phyloP scores from a whole-genome alignment of 2,329 filamentous ascomycete genomes.

The Conoideocrella luteorostrata region DNA sequence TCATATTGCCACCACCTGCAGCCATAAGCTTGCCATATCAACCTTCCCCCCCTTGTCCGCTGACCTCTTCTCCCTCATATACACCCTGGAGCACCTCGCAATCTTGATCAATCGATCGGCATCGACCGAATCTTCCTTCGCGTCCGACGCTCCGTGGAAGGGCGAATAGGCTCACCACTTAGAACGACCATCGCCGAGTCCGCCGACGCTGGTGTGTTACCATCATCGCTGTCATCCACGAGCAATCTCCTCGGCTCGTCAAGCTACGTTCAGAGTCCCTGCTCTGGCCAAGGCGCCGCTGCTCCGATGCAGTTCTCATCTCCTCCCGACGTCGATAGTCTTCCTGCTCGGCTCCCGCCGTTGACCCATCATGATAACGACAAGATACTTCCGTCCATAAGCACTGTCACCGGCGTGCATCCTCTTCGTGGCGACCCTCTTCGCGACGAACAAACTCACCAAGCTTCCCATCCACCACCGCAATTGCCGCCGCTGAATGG shows the following conservation, averaged over 20 bases:
- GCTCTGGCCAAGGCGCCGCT: constrained; percentile 1
- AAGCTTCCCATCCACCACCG: constrained; percentile 21
- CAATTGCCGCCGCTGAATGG: constrained; percentile 45
- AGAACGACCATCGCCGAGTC: too few relatives aligned
- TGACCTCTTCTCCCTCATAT: too few relatives aligned
- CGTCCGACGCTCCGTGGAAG: too few relatives aligned
- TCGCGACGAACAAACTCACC: constrained; percentile 10
- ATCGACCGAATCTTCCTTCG: too few relatives aligned
- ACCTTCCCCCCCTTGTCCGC: neutral
- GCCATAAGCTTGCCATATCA: neutral
- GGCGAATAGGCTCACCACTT: too few relatives aligned
- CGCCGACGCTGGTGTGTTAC: too few relatives aligned
- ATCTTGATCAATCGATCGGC: too few relatives aligned
- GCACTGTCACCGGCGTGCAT: constrained; percentile 26
- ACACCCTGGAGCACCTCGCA: too few relatives aligned
- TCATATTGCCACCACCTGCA: neutral
- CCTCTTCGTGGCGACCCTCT: constrained; percentile 15
- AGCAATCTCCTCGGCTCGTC: neutral
- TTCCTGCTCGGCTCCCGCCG: constrained; percentile 19
- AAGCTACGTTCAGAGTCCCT: neutral
- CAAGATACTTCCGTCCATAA: constrained; percentile 29
- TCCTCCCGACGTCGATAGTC: constrained; percentile 18
- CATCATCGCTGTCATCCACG: neutral
- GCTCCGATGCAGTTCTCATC: constrained; percentile 20
- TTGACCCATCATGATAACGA: constrained; percentile 21